phyloP scores from a whole-genome alignment of 1,139 yeast species.

The Suhomyces bokatorum region DNA sequence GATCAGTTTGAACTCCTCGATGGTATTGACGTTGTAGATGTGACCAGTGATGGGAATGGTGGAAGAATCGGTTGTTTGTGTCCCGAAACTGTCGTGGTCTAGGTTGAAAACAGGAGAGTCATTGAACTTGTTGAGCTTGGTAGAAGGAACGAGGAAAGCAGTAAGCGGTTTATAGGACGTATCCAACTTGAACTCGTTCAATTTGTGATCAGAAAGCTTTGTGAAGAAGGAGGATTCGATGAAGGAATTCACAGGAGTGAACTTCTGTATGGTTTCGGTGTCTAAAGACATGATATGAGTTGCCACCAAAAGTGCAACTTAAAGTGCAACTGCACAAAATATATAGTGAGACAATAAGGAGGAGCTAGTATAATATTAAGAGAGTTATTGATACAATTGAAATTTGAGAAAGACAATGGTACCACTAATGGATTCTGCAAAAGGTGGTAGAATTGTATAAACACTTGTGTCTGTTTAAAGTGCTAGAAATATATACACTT shows the following conservation, averaged over 20 bases:
- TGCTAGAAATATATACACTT: too few relatives aligned
- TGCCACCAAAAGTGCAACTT: conserved; percentile 2
- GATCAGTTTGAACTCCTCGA: conserved; percentile 73
- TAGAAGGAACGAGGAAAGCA: conserved; percentile 36
- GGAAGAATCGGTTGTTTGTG: conserved; percentile 29
- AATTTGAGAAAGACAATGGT: too few relatives aligned
- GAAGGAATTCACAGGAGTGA: conserved; percentile 64
- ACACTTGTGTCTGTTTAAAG: too few relatives aligned
- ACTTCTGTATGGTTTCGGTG: conserved; percentile 22
- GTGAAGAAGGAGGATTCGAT: conserved; percentile 87
- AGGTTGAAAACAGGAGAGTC: conserved; percentile 41
- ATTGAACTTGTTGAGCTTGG: conserved; percentile 39
- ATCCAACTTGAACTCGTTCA: conserved; percentile 66
- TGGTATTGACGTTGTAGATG: conserved; percentile 69
- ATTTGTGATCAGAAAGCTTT: conserved; percentile 63
- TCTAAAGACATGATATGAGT: background rate
- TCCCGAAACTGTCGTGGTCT: conserved; percentile 46
- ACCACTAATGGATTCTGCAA: too few relatives aligned
- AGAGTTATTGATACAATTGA: too few relatives aligned
- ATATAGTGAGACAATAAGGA: background rate
- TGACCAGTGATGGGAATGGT: conserved; percentile 22
- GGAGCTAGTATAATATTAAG: too few relatives aligned
- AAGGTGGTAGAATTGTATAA: too few relatives aligned
- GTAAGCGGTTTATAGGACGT: conserved; percentile 44
- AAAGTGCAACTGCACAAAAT: background rate